These are phyloP conservation scores for Fusarium goolgardi DNA, from an alignment of 2,329 filamentous ascomycete species.

Conservation along the genomic window DNA sequence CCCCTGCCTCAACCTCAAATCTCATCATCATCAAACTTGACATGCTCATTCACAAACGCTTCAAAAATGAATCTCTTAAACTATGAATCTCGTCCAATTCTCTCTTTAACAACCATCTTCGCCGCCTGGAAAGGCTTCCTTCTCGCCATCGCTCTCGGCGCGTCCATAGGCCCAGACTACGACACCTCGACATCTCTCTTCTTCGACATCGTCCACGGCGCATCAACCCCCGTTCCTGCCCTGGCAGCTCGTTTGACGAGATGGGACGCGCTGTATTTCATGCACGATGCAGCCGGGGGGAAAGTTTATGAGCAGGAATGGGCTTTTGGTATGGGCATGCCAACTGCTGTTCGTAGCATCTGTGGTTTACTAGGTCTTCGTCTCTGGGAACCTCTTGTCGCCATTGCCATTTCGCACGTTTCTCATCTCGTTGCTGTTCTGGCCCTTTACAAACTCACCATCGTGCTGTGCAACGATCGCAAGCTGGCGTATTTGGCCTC, in stretches of 20 bases:
- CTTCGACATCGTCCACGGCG: slow-evolving; percentile 51
- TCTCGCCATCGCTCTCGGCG: slow-evolving; percentile 67
- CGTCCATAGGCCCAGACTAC: slow-evolving; percentile 70
- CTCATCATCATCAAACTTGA: not conserved
- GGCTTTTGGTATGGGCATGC: slow-evolving; percentile 74
- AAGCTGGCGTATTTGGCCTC: slow-evolving; percentile 75
- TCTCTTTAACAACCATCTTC: slow-evolving; percentile 58
- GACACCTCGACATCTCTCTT: slow-evolving; percentile 78
- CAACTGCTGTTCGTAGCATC: slow-evolving; percentile 56
- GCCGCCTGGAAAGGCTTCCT: slow-evolving; percentile 74
- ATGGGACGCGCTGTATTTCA: slow-evolving; percentile 87
- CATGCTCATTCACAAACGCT: slow-evolving; percentile 11
- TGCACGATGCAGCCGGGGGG: slow-evolving; percentile 70
- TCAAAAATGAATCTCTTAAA: slow-evolving; percentile 31
- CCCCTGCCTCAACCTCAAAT: slow-evolving; percentile 17
- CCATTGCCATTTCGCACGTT: slow-evolving; percentile 75
- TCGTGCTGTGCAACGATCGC: slow-evolving; percentile 63
- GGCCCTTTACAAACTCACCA: slow-evolving; percentile 74
- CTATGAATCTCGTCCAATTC: slow-evolving; percentile 35
- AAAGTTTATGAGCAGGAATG: slow-evolving; percentile 85
- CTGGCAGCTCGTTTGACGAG: slow-evolving; percentile 71
- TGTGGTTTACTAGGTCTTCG: slow-evolving; percentile 37
- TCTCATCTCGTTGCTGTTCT: slow-evolving; percentile 82
- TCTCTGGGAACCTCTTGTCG: slow-evolving; percentile 61
- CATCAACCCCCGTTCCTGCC: slow-evolving; percentile 44